These are phyloP conservation scores for Tulasnella sp. DNA, from an alignment of 768 basidiomycete species.

Conservation along the genomic window DNA sequence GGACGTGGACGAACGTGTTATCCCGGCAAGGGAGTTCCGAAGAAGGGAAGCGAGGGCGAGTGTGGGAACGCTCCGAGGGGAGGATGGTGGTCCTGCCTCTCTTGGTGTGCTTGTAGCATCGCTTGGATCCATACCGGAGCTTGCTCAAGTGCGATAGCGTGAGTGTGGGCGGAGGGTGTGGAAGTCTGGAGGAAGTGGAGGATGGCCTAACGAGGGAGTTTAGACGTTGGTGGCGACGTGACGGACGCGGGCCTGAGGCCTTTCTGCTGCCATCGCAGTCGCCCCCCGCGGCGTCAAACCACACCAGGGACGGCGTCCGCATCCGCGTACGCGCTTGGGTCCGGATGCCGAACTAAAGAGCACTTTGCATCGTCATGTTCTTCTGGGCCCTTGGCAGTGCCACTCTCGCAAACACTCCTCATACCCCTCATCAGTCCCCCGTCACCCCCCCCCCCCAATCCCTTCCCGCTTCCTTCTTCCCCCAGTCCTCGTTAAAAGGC, in stretches of 20 bases:
- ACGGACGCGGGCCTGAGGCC: background rate
- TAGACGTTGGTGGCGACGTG: background rate
- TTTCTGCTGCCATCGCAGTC: conserved; percentile 2
- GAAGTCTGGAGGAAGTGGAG: background rate
- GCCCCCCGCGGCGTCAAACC: background rate
- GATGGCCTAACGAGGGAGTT: background rate
- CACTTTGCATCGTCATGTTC: background rate
- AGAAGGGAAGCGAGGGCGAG: background rate
- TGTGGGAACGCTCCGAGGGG: background rate
- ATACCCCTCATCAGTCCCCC: background rate
- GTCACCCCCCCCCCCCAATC: background rate
- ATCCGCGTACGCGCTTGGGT: background rate
- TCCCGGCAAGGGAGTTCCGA: background rate
- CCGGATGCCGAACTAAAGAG: background rate
- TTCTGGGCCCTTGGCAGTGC: background rate
- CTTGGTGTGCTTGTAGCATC: background rate
- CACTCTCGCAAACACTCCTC: background rate
- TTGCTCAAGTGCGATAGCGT: background rate
- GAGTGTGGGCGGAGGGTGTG: background rate
- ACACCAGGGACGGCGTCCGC: background rate
- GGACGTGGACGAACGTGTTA: background rate
- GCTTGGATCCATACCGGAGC: background rate
- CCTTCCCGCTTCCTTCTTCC: background rate
- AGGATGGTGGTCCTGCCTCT: background rate
- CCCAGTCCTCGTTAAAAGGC: background rate